A percentile compares a stretch with the other conserved stretches of the same genome.
phyloP scores from a whole-genome alignment of 225 moss, liverwort and hornwort species.

The Straminergon stramineum region DNA sequence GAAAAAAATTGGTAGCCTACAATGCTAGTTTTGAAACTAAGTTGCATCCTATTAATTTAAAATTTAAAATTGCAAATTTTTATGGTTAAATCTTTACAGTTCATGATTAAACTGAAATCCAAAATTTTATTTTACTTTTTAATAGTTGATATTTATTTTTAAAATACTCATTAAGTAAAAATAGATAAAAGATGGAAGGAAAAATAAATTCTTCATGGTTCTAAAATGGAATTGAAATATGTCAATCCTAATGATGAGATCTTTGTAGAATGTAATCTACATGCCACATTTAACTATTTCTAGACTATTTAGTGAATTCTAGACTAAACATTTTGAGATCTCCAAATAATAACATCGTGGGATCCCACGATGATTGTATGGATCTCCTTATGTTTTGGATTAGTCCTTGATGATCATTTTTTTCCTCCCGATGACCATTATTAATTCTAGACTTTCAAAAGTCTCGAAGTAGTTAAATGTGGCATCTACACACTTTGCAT shows the following conservation, averaged over 20 bases:
- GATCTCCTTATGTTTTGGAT: no score
- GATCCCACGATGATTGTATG: no score
- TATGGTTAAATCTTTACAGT: neutral
- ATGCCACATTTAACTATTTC: no score
- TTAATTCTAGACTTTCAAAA: no score
- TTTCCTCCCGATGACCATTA: no score
- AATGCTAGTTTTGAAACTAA: neutral
- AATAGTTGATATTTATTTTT: no score
- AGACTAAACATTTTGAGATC: no score
- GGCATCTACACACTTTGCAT: accelerated
- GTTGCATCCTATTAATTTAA: neutral
- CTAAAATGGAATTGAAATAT: neutral
- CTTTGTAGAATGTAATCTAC: neutral
- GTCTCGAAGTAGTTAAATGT: no score
- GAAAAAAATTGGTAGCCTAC: accelerated
- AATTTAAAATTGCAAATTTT: neutral
- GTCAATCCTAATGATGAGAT: neutral
- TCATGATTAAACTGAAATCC: neutral
- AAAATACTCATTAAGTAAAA: neutral
- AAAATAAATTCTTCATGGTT: neutral
- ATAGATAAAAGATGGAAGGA: neutral
- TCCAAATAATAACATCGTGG: no score
- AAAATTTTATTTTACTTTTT: no score
- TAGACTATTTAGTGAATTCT: no score
- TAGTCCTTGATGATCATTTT: no score